Conservation (phyloP, 2,329 filamentous ascomycete genomes). For the Bipolaris gigantea region DNA sequence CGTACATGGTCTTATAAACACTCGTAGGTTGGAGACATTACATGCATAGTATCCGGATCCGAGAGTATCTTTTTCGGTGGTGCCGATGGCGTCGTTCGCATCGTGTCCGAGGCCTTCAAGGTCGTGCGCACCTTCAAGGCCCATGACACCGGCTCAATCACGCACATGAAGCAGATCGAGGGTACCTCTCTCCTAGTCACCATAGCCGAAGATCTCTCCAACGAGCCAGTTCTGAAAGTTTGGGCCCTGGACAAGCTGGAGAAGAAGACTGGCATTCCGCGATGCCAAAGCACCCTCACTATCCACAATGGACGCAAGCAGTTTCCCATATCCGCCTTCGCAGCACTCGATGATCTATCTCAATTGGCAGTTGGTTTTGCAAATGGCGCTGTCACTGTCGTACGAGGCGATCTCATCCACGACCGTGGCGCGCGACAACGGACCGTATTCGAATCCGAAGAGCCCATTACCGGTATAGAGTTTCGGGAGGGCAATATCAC, state of each 20-base stretch:
- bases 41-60: conserved; percentile 81
- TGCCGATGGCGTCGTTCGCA: conserved; percentile 81
- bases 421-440: conserved; percentile 92
- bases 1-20: conserved; percentile 29
- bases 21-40: conserved; percentile 64
- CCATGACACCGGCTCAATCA: conserved; percentile 77
- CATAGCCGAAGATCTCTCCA: conserved; percentile 81
- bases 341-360: conserved; percentile 81
- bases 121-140: conserved; percentile 83
- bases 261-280: conserved; percentile 89
- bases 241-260: conserved; percentile 94
- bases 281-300: conserved; percentile 80
- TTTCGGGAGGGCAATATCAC: conserved; percentile 67
- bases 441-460: conserved; percentile 94
- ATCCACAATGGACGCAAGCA: conserved; percentile 90
- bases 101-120: conserved; percentile 86
- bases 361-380: conserved; percentile 95
- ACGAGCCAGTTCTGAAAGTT: conserved; percentile 89
- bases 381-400: conserved; percentile 90
- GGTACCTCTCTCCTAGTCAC: conserved; percentile 86
- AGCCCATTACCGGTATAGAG: conserved; percentile 90
- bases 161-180: conserved; percentile 88
- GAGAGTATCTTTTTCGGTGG: conserved; percentile 89
- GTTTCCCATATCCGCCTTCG: conserved; percentile 93
- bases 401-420: conserved; percentile 91